phyloP scores from a whole-genome alignment of 805 yeast genomes.

The Hermanozyma aechmeae region DNA sequence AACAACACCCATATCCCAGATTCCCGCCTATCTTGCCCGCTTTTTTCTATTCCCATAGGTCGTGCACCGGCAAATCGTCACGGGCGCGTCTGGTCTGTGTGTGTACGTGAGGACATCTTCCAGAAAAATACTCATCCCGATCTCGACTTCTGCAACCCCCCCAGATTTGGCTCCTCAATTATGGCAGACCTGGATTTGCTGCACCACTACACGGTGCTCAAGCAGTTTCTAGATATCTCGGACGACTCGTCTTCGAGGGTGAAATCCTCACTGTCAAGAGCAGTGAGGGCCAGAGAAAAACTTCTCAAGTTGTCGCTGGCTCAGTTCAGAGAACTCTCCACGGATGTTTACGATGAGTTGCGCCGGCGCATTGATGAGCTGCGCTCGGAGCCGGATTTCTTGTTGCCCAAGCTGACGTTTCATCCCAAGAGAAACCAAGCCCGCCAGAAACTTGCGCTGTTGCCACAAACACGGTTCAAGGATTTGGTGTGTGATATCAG shows the following conservation, averaged over 20 bases:
- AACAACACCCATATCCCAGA: no score
- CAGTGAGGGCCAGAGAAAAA: slow-evolving; percentile 78
- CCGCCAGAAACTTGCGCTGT: slow-evolving; percentile 76
- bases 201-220: slow-evolving; percentile 40
- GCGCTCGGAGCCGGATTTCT: slow-evolving; percentile 48
- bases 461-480: slow-evolving; percentile 74
- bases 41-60: no score
- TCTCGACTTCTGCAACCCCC: no score
- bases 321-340: slow-evolving; percentile 83
- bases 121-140: no score
- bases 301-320: slow-evolving; percentile 67
- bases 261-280: slow-evolving; percentile 43
- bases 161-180: not conserved
- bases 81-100: no score
- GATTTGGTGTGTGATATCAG: slow-evolving; percentile 87
- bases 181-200: slow-evolving; percentile 22
- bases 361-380: slow-evolving; percentile 64
- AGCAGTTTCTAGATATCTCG: slow-evolving; percentile 42
- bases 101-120: no score
- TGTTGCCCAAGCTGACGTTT: slow-evolving; percentile 62
- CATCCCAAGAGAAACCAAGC: slow-evolving; percentile 96
- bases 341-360: slow-evolving; percentile 92
- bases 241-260: slow-evolving; percentile 30
- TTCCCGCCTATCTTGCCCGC: no score
- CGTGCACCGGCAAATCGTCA: no score